These are phyloP conservation scores for Oehlia diaphana DNA, from an alignment of 192 early-diverging fungal species.

Conservation along the genomic window DNA sequence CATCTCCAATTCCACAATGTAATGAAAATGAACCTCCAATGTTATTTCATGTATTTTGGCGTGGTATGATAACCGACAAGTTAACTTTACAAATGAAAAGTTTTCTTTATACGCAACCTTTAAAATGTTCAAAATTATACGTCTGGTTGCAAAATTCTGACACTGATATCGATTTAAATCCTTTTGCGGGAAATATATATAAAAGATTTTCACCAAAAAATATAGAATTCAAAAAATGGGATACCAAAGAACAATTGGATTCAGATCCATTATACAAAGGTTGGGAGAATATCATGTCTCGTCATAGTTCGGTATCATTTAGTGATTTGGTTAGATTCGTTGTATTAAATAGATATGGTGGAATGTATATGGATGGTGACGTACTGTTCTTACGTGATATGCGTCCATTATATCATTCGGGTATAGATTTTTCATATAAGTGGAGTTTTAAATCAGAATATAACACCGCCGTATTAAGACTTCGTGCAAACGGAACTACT, in stretches of 20 bases:
- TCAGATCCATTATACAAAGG: neutral
- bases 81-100: constrained; percentile 27
- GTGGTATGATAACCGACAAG: constrained; percentile 36
- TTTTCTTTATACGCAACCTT: constrained; percentile 39
- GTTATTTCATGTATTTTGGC: constrained; percentile 43
- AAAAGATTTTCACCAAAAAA: neutral
- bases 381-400: constrained; percentile 39
- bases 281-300: neutral
- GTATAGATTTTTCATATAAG: constrained; percentile 39
- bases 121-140: constrained; percentile 31
- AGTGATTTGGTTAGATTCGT: constrained; percentile 40
- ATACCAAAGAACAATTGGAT: constrained; percentile 17
- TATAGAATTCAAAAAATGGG: neutral
- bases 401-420: constrained; percentile 37
- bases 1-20: neutral
- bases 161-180: constrained; percentile 27
- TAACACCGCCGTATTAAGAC: constrained; percentile 37
- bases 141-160: constrained; percentile 38
- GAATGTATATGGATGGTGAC: constrained; percentile 42
- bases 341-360: constrained; percentile 38
- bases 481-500: constrained; percentile 30
- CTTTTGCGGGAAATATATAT: constrained; percentile 11
- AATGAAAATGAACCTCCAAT: constrained; percentile 28
- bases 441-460: constrained; percentile 39
- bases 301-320: constrained; percentile 27